phyloP scores from a whole-genome alignment of 139 green algal species.

The Picochlorum sp. region DNA sequence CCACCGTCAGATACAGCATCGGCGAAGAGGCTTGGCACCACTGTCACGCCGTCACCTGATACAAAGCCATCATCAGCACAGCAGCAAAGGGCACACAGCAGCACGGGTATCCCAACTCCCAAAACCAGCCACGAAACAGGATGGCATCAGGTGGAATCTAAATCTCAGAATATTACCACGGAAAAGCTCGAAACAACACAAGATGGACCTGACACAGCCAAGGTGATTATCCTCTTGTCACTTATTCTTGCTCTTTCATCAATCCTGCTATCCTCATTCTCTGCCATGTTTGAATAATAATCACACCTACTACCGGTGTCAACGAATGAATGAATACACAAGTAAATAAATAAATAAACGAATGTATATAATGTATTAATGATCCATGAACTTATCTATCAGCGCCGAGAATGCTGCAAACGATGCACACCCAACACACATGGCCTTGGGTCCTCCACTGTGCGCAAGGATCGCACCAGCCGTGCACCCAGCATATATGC shows the following conservation, averaged over 20 bases:
- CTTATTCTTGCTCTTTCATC: not conserved
- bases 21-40: not conserved
- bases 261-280: not conserved
- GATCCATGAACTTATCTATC: conserved; percentile 80
- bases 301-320: too few species aligned
- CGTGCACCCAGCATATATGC: conserved; percentile 78
- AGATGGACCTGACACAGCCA: not conserved
- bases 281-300: not conserved
- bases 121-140: too few species aligned
- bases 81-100: too few species aligned
- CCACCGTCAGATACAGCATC: not conserved
- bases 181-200: not conserved
- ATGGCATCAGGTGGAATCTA: too few species aligned
- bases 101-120: too few species aligned
- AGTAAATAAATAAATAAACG: not conserved
- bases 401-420: conserved; percentile 81
- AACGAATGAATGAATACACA: too few species aligned
- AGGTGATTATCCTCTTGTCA: not conserved
- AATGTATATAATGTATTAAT: conserved; percentile 7
- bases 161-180: not conserved
- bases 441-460: conserved; percentile 65
- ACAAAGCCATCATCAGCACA: too few species aligned
- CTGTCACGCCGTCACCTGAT: not conserved
- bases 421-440: conserved; percentile 77
- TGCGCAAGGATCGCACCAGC: conserved; percentile 75